Percentiles rank a stretch among this genome's conserved stretches.
Conservation (phyloP, 2,329 filamentous ascomycete species). For the Aspergillus pseudoglaucus region DNA sequence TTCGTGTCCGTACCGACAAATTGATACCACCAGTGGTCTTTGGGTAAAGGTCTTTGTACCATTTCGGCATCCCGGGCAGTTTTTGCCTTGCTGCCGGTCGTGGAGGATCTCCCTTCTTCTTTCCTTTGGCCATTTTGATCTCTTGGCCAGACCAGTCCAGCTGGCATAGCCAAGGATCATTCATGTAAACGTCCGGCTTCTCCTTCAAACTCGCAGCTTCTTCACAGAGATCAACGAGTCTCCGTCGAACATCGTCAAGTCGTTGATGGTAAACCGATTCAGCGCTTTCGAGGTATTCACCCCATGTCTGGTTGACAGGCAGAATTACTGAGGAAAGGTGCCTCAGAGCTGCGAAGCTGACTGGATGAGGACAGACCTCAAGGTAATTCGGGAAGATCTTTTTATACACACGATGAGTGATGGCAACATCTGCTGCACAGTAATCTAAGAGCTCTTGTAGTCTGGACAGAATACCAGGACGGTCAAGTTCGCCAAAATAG, state of each 20-base stretch:
- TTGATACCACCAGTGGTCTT: constrained; percentile 61
- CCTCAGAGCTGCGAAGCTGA: constrained; percentile 89
- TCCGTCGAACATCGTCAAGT: constrained; percentile 68
- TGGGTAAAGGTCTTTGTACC: constrained; percentile 87
- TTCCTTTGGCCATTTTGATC: constrained; percentile 82
- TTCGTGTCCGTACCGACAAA: constrained; percentile 77
- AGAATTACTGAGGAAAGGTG: constrained; percentile 92
- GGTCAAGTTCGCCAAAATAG: constrained; percentile 76
- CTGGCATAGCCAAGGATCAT: constrained; percentile 86
- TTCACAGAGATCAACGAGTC: constrained; percentile 66
- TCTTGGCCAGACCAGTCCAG: constrained; percentile 95
- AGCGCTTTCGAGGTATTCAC: constrained; percentile 72
- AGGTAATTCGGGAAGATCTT: constrained; percentile 89
- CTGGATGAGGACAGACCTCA: constrained; percentile 85
- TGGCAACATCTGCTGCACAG: constrained; percentile 86
- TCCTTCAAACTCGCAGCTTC: constrained; percentile 70
- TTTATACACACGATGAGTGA: constrained; percentile 91
- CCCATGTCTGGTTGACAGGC: constrained; percentile 83
- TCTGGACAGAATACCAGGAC: constrained; percentile 61
- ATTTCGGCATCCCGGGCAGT: constrained; percentile 86
- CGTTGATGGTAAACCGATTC: constrained; percentile 77
- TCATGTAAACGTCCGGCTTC: constrained; percentile 61
- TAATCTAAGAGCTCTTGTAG: constrained; percentile 84
- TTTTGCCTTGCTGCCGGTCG: constrained; percentile 78
- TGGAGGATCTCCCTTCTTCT: constrained; percentile 75